These are phyloP conservation scores for Thielaviopsis ethacetica DNA, from an alignment of 2,329 filamentous ascomycete genomes.

Conservation along the genomic window DNA sequence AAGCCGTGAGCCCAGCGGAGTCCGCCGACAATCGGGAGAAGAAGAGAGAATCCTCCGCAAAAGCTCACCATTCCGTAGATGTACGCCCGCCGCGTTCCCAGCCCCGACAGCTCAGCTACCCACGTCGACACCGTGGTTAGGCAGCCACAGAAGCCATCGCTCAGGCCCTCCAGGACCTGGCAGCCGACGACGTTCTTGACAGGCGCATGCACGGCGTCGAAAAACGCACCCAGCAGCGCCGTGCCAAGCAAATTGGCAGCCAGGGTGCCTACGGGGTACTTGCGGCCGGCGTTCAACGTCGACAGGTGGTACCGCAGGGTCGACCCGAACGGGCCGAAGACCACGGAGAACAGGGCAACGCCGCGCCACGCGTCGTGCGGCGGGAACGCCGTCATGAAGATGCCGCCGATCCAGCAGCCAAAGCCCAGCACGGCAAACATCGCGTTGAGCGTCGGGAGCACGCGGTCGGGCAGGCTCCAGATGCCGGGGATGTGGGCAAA, in stretches of 20 bases:
- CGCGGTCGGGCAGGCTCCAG: conserved; percentile 1
- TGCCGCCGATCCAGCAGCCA: conserved; percentile 62
- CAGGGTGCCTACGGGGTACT: conserved; percentile 80
- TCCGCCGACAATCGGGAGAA: conserved; percentile 60
- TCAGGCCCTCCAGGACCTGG: conserved; percentile 48
- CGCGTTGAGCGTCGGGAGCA: conserved; percentile 40
- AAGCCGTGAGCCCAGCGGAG: conserved; percentile 53
- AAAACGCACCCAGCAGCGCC: conserved; percentile 56
- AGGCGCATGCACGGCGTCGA: conserved; percentile 57
- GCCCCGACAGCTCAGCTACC: conserved; percentile 41
- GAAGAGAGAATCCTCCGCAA: conserved; percentile 34
- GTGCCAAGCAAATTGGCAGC: conserved; percentile 66
- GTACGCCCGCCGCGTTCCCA: conserved; percentile 43
- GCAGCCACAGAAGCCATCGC: conserved; percentile 53
- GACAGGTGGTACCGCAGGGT: conserved; percentile 59
- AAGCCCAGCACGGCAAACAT: conserved; percentile 46
- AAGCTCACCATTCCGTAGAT: conserved; percentile 50
- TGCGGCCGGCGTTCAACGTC: conserved; percentile 50
- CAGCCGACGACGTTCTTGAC: conserved; percentile 41
- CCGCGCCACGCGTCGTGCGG: conserved; percentile 57
- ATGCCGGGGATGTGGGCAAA: conserved; percentile 24
- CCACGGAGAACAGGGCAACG: conserved; percentile 55
- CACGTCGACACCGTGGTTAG: conserved; percentile 52
- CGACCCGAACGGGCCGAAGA: conserved; percentile 71
- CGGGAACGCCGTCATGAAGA: conserved; percentile 56